Conservation (phyloP, 495 filamentous ascomycete genomes). For the Aspergillus sclerotiicarbonarius region DNA sequence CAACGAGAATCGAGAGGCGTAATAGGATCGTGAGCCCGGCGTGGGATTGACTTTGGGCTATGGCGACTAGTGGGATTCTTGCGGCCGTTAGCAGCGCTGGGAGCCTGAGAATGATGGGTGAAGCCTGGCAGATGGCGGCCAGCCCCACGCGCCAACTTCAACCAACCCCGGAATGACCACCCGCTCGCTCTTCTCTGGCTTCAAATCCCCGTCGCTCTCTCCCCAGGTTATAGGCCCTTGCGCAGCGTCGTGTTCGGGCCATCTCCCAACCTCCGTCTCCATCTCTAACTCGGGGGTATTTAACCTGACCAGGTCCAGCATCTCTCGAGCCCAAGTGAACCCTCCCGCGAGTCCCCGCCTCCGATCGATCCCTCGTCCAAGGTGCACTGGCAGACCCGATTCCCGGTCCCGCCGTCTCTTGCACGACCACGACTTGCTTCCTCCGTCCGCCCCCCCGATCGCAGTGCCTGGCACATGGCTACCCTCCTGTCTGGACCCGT, state of each 20-base stretch:
- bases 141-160: slow-evolving; percentile 1
- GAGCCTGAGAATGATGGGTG: no score
- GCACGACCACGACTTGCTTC: background rate
- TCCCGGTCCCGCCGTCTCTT: background rate
- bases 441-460: background rate
- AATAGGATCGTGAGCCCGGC: no score
- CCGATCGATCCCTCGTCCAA: background rate
- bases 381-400: background rate
- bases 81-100: no score
- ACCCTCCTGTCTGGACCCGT: background rate
- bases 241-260: background rate
- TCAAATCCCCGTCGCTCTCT: background rate
- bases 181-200: background rate
- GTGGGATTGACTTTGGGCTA: no score
- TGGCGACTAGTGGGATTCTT: no score
- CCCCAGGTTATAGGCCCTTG: no score
- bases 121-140: background rate
- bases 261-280: background rate
- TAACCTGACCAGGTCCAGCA: background rate
- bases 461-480: background rate
- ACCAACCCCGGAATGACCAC: slow-evolving; percentile 1
- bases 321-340: background rate
- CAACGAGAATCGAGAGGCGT: no score
- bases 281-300: background rate
- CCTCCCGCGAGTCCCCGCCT: background rate